These are phyloP conservation scores for Mortierella sp. DNA, from an alignment of 371 early-diverging fungal species.

Conservation along the genomic window DNA sequence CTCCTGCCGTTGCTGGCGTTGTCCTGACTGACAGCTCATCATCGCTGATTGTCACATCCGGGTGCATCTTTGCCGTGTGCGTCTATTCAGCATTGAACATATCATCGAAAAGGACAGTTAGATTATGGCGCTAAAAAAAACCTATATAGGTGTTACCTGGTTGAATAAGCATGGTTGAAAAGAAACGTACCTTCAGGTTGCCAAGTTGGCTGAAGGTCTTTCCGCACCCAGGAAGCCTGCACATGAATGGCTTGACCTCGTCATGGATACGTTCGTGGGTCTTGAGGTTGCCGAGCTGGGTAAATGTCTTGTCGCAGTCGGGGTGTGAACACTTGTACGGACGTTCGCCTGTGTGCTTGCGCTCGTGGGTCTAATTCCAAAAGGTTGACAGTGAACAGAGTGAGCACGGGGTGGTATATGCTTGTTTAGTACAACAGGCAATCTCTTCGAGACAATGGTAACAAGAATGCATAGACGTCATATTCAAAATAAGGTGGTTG, in stretches of 20 bases:
- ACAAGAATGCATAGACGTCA: not conserved
- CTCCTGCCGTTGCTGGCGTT: conserved; percentile 5
- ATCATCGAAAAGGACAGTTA: not conserved
- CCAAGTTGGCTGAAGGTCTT: conserved; percentile 78
- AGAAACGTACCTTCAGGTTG: conserved; percentile 64
- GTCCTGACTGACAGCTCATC: conserved; percentile 44
- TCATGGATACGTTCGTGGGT: conserved; percentile 84
- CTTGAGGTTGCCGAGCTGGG: conserved; percentile 85
- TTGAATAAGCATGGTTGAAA: not conserved
- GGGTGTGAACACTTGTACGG: conserved; percentile 73
- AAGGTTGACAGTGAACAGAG: not conserved
- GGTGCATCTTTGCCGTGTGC: conserved; percentile 50
- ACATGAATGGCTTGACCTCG: conserved; percentile 78
- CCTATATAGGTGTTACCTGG: not conserved
- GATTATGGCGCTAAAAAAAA: not conserved
- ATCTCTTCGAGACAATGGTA: not conserved
- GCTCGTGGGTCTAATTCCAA: conserved; percentile 70
- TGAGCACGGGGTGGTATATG: not conserved
- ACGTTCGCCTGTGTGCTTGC: conserved; percentile 80
- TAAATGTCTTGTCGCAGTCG: conserved; percentile 79
- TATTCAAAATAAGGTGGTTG: not conserved
- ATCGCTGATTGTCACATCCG: conserved; percentile 47
- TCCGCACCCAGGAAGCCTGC: conserved; percentile 68
- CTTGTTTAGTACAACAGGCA: not conserved
- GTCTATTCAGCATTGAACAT: conserved; percentile 23